Conservation (phyloP, 805 yeast species). For the Myxozyma kluyveri region DNA sequence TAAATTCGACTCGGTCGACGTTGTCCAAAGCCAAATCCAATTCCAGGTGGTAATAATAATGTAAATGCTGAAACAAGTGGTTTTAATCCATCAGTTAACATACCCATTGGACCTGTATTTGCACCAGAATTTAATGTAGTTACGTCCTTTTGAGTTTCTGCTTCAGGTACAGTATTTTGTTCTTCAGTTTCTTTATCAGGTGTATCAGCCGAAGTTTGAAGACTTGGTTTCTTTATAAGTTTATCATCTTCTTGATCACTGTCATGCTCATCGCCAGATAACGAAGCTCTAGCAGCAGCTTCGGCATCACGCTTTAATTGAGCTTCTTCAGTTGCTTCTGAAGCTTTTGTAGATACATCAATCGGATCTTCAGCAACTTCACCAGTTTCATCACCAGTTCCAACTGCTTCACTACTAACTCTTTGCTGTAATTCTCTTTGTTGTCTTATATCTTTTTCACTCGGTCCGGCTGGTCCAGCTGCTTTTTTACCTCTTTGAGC, state of each 20-base stretch:
- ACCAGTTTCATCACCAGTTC: background rate
- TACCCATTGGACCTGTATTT: background rate
- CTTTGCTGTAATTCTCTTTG: background rate
- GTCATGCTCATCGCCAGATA: background rate
- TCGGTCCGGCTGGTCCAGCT: background rate
- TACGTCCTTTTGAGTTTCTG: background rate
- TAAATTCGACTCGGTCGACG: conserved; percentile 34
- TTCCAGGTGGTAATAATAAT: conserved; percentile 37
- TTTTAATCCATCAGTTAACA: background rate
- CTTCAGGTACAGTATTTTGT: background rate
- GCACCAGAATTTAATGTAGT: too few relatives aligned
- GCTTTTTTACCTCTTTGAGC: conserved; percentile 33
- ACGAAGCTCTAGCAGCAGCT: background rate
- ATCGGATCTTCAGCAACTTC: background rate
- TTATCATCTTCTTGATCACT: background rate
- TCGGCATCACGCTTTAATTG: background rate
- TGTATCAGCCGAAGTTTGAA: conserved; percentile 2
- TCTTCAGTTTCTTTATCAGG: conserved; percentile 6
- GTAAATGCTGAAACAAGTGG: conserved; percentile 33
- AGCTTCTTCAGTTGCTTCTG: background rate
- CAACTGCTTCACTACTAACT: background rate
- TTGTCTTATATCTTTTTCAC: background rate
- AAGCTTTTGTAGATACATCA: background rate
- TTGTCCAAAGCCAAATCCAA: conserved; percentile 4
- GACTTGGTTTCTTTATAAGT: conserved; percentile 33